These are phyloP conservation scores for Rhodotorula sp. DNA, from an alignment of 1,284 basidiomycete genomes.

Conservation along the genomic window DNA sequence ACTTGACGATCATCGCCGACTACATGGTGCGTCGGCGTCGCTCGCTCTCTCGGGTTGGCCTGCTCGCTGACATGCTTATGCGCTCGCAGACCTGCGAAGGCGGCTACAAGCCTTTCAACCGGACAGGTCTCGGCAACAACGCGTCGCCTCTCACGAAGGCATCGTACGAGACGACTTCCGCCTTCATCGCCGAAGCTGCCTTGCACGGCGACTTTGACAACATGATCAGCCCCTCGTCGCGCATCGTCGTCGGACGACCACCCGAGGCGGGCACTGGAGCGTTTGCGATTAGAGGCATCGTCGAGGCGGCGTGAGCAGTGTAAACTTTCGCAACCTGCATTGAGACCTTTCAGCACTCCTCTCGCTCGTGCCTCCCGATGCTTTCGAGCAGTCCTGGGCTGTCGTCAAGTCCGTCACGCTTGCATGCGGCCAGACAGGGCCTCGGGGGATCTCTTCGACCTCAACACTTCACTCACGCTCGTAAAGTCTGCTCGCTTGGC, in stretches of 20 bases:
- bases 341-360: not conserved
- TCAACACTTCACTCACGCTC: not conserved
- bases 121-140: slow-evolving; percentile 86
- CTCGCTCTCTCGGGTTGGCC: slow-evolving; percentile 11
- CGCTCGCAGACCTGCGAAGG: slow-evolving; percentile 96
- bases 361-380: not conserved
- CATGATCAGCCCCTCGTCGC: slow-evolving; percentile 80
- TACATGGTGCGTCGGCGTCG: slow-evolving; percentile 75
- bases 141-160: slow-evolving; percentile 94
- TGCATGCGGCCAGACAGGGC: no score
- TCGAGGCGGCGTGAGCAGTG: slow-evolving; percentile 21
- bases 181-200: slow-evolving; percentile 91
- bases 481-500: not conserved
- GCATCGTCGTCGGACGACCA: slow-evolving; percentile 76
- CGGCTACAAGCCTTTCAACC: slow-evolving; percentile 96
- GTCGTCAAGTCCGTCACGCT: no score
- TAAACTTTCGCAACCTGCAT: not conserved
- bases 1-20: slow-evolving; percentile 96
- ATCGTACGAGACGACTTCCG: slow-evolving; percentile 95
- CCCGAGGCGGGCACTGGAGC: slow-evolving; percentile 80
- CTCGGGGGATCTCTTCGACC: no score
- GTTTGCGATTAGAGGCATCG: slow-evolving; percentile 60
- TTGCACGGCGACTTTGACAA: slow-evolving; percentile 93
- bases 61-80: not conserved
- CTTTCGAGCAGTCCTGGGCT: no score